phyloP scores from a whole-genome alignment of 1,139 yeast species.

The Diutina scorzettiae region DNA sequence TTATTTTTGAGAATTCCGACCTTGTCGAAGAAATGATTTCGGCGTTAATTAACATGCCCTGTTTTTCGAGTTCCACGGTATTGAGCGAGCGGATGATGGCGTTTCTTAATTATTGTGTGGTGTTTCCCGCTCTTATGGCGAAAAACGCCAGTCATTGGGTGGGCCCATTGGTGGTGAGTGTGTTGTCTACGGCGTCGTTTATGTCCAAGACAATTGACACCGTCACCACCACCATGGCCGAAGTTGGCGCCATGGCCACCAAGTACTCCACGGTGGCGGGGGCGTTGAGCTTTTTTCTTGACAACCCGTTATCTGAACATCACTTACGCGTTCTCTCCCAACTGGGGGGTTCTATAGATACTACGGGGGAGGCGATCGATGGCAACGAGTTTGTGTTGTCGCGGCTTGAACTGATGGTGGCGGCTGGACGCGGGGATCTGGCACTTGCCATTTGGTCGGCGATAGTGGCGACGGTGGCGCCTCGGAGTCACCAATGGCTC shows the following conservation, averaged over 20 bases:
- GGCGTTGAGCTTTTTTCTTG: not conserved
- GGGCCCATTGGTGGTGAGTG: not conserved
- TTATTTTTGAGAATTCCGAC: conserved; percentile 20
- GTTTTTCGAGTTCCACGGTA: not conserved
- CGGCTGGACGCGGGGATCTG: not conserved
- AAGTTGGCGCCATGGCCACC: not conserved
- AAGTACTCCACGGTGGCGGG: not conserved
- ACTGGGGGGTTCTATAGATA: no score
- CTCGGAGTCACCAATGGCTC: not conserved
- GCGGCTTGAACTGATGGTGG: not conserved
- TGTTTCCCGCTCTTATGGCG: not conserved
- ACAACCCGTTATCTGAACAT: not conserved
- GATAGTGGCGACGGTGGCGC: not conserved
- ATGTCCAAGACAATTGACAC: not conserved
- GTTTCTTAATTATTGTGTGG: not conserved
- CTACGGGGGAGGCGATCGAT: not conserved
- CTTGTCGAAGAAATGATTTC: conserved; percentile 26
- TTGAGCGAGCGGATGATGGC: not conserved
- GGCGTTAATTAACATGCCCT: conserved; percentile 19
- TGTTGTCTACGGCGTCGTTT: not conserved
- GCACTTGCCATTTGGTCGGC: not conserved
- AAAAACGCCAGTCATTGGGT: conserved; percentile 3
- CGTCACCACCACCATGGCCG: not conserved
- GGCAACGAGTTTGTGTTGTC: not conserved
- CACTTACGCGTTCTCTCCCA: not conserved